These are phyloP conservation scores for Phanerodontia chrysosporium DNA, from an alignment of 768 basidiomycete species.

Conservation along the genomic window DNA sequence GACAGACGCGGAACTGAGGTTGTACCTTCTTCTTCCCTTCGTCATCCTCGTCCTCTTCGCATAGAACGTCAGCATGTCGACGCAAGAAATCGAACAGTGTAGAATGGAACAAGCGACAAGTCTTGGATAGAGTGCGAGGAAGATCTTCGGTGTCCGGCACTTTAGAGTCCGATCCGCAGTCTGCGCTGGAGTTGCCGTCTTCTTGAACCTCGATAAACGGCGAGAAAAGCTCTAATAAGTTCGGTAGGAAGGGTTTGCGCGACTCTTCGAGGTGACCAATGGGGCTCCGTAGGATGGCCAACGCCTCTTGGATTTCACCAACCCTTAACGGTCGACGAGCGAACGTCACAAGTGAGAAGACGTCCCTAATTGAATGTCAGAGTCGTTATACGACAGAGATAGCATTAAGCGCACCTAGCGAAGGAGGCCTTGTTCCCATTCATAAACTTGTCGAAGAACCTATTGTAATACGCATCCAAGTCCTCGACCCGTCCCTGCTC, in stretches of 20 bases:
- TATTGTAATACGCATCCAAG: conserved; percentile 5
- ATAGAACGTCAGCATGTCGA: conserved; percentile 16
- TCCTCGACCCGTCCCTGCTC: background rate
- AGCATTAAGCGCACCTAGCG: background rate
- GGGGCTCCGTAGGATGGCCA: conserved; percentile 14
- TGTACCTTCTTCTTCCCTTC: background rate
- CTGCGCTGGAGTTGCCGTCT: background rate
- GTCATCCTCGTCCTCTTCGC: conserved; percentile 1
- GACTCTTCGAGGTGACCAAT: background rate
- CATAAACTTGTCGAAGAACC: background rate
- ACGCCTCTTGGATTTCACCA: conserved; percentile 24
- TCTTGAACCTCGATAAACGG: conserved; percentile 2
- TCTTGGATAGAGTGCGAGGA: background rate
- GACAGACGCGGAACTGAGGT: conserved; percentile 12
- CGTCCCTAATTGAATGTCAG: conserved; percentile 20
- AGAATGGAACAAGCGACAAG: conserved; percentile 26
- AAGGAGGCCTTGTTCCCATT: background rate
- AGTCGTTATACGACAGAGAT: background rate
- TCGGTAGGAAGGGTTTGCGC: background rate
- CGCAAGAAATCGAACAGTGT: conserved; percentile 25
- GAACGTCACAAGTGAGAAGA: conserved; percentile 26
- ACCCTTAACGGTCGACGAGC: conserved; percentile 25
- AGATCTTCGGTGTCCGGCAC: too few species aligned
- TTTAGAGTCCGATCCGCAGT: too few species aligned
- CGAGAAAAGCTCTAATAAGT: background rate